A percentile compares a stretch with the other conserved stretches of the same genome.
Evolutionary conservation across 352 stramenopile genomes (phyloP).

Genomic region (Hyaloperonospora brassicae): DNA sequence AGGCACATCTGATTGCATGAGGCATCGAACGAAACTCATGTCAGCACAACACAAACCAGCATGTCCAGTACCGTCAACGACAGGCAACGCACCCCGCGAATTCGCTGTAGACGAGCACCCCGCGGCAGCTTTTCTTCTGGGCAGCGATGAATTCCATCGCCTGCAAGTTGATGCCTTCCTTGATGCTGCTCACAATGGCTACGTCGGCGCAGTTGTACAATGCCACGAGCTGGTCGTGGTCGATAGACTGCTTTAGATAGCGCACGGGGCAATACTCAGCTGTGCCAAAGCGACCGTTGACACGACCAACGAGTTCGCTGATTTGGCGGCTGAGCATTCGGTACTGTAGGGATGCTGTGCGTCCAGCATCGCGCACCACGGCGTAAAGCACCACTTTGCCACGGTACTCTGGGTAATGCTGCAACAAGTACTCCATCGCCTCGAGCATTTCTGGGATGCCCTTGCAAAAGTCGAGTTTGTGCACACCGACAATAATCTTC

Average conservation of each 20-base stretch:
- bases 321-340: conserved; percentile 83
- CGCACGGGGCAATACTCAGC: conserved; percentile 84
- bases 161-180: conserved; percentile 88
- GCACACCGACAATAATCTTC: conserved; percentile 70
- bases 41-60: conserved; percentile 1
- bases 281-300: conserved; percentile 84
- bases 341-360: conserved; percentile 62
- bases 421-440: conserved; percentile 83
- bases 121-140: conserved; percentile 72
- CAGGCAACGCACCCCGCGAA: conserved; percentile 59
- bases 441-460: conserved; percentile 87
- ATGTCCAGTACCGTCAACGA: not conserved
- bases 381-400: conserved; percentile 91
- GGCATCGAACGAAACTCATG: not conserved
- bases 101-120: conserved; percentile 86
- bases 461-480: conserved; percentile 79
- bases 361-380: conserved; percentile 78
- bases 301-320: conserved; percentile 82
- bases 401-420: conserved; percentile 87
- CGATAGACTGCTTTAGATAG: conserved; percentile 83
- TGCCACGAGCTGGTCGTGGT: conserved; percentile 82
- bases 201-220: conserved; percentile 87
- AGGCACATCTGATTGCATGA: conserved; percentile 50
- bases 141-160: conserved; percentile 88
- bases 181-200: conserved; percentile 83